Conservation (phyloP, 192 early-diverging fungal genomes). For the Jimgerdemannia lactiflua region DNA sequence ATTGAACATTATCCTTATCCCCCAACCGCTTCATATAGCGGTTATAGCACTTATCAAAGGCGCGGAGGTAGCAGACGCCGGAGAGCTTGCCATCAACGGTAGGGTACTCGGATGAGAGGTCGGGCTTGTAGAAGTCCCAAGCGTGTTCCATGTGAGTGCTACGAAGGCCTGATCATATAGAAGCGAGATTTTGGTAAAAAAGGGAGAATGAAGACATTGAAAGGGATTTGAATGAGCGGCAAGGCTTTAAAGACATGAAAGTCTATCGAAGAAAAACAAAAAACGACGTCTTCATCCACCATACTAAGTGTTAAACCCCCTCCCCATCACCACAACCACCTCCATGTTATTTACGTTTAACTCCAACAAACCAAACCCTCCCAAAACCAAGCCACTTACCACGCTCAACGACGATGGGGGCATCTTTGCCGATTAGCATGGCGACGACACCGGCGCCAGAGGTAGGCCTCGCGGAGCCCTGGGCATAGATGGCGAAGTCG, state of each 20-base stretch:
- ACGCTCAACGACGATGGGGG: conserved; percentile 90
- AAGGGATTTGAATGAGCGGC: too few relatives aligned
- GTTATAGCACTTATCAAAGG: conserved; percentile 86
- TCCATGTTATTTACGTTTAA: not conserved
- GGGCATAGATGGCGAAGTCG: conserved; percentile 96
- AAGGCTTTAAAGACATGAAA: too few relatives aligned
- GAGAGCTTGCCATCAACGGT: conserved; percentile 95
- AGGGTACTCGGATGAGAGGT: conserved; percentile 96
- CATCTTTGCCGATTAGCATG: conserved; percentile 90
- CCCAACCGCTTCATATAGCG: conserved; percentile 76
- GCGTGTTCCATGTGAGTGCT: conserved; percentile 95
- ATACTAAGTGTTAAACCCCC: too few relatives aligned
- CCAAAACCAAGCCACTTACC: conserved; percentile 30
- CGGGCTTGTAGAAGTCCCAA: conserved; percentile 99
- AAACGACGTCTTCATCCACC: too few relatives aligned
- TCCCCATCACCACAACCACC: not conserved
- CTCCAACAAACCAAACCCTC: not conserved
- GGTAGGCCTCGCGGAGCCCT: conserved; percentile 88
- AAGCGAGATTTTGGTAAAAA: not conserved
- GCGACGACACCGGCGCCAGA: conserved; percentile 92
- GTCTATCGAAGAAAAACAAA: too few relatives aligned
- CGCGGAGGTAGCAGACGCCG: conserved; percentile 88
- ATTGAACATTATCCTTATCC: conserved; percentile 24
- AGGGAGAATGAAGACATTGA: too few relatives aligned
- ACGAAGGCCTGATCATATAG: conserved; percentile 57